phyloP scores from a whole-genome alignment of 2,329 filamentous ascomycete genomes.

The Lomentospora prolificans region DNA sequence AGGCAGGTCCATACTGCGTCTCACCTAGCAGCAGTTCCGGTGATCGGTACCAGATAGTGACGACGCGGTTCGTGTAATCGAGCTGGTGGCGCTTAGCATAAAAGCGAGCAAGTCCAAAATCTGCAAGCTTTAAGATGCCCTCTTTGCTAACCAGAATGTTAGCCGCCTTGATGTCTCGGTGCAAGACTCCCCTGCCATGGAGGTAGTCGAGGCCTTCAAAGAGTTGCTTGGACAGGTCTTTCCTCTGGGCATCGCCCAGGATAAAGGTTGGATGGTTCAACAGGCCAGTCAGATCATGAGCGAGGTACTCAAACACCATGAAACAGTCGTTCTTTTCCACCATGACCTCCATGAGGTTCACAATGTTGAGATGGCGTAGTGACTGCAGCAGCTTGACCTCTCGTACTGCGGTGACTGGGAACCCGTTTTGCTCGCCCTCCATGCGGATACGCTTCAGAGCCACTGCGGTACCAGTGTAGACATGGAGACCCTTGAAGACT shows the following conservation, averaged over 20 bases:
- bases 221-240: conserved; percentile 83
- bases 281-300: conserved; percentile 88
- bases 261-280: conserved; percentile 91
- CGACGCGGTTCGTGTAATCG: conserved; percentile 96
- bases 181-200: conserved; percentile 83
- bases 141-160: conserved; percentile 91
- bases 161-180: conserved; percentile 96
- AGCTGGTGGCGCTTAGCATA: conserved; percentile 86
- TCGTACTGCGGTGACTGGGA: conserved; percentile 81
- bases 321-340: conserved; percentile 98
- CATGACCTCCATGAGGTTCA: conserved; percentile 85
- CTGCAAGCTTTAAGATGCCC: conserved; percentile 82
- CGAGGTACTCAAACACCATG: conserved; percentile 98
- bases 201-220: conserved; percentile 93
- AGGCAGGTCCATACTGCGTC: conserved; percentile 79
- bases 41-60: conserved; percentile 96
- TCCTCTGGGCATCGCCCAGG: conserved; percentile 76
- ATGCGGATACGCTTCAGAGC: conserved; percentile 87
- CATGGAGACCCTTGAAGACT: conserved; percentile 87
- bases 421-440: conserved; percentile 86
- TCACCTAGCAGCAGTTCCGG: conserved; percentile 86
- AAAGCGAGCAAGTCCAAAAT: conserved; percentile 93
- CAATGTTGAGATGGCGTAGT: conserved; percentile 71
- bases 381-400: conserved; percentile 91
- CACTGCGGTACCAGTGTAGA: conserved; percentile 77